Percentiles rank a stretch among this genome's conserved stretches.
Conservation (phyloP, 495 filamentous ascomycete genomes). For the Penicillium dipodomyicola region DNA sequence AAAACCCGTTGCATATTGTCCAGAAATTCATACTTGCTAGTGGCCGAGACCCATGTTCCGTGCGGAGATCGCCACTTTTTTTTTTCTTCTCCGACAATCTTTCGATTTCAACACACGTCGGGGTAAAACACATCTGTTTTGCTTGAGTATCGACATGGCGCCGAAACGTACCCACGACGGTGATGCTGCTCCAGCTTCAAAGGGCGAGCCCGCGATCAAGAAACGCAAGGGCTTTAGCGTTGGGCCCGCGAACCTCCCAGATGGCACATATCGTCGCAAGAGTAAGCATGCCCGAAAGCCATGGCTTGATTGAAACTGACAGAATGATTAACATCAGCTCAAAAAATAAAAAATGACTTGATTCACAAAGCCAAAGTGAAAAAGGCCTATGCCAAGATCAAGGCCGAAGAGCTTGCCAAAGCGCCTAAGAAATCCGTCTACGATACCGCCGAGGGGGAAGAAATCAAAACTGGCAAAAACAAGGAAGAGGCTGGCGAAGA, state of each 20-base stretch:
- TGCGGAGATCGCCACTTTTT: slow-evolving; percentile 26
- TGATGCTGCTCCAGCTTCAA: slow-evolving; percentile 31
- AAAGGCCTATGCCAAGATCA: slow-evolving; percentile 88
- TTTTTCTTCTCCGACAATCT: slow-evolving; percentile 19
- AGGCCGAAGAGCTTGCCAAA: slow-evolving; percentile 53
- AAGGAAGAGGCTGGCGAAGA: slow-evolving; percentile 16
- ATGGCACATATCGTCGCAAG: slow-evolving; percentile 89
- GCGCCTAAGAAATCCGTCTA: slow-evolving; percentile 34
- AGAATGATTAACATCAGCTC: slow-evolving; percentile 51
- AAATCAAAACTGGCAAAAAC: slow-evolving; percentile 22
- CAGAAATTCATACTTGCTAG: background rate
- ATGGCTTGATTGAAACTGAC: background rate
- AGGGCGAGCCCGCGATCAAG: slow-evolving; percentile 47
- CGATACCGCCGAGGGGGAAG: slow-evolving; percentile 29
- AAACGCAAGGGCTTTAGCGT: slow-evolving; percentile 70
- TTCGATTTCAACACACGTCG: background rate
- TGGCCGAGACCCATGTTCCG: slow-evolving; percentile 10
- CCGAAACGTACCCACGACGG: slow-evolving; percentile 60
- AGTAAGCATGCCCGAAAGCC: slow-evolving; percentile 46
- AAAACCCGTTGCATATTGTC: background rate
- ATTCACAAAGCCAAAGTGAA: slow-evolving; percentile 94
- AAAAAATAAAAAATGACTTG: slow-evolving; percentile 87
- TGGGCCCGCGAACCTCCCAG: slow-evolving; percentile 88
- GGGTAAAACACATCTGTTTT: background rate
- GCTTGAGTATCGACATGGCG: slow-evolving; percentile 41